Conservation (phyloP, 2,329 filamentous ascomycete species). For the Verticillium albo-atrum region DNA sequence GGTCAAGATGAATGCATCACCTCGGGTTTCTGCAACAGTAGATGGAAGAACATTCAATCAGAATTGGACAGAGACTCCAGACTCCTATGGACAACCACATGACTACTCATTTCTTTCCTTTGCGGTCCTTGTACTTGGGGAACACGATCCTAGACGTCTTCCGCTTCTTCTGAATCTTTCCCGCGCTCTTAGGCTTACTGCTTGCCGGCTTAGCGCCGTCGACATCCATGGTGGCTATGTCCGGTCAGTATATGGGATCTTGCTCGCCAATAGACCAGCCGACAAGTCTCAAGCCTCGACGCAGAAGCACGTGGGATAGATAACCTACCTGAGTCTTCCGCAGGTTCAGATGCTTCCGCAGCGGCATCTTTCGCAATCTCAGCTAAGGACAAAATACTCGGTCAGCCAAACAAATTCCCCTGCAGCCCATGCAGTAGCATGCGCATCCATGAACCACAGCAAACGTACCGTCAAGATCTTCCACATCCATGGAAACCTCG, state of each 20-base stretch:
- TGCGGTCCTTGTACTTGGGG: slow-evolving; percentile 50
- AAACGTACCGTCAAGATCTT: neutral
- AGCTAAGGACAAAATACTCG: neutral
- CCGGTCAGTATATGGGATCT: slow-evolving; percentile 17
- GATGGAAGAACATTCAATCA: neutral
- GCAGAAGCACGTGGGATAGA: neutral
- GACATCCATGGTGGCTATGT: slow-evolving; percentile 51
- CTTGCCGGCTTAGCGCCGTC: slow-evolving; percentile 36
- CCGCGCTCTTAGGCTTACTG: slow-evolving; percentile 14
- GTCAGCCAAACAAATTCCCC: neutral
- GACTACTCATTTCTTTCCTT: slow-evolving; percentile 29
- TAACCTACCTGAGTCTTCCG: neutral
- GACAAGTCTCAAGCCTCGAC: no score
- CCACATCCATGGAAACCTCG: slow-evolving; percentile 42
- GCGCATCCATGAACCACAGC: neutral
- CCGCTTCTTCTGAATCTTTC: slow-evolving; percentile 49
- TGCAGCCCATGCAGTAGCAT: neutral
- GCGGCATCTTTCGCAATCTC: neutral
- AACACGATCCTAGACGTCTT: slow-evolving; percentile 58
- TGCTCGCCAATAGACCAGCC: no score
- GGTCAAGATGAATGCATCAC: neutral
- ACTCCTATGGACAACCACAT: neutral
- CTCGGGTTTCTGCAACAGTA: neutral
- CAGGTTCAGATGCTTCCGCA: neutral
- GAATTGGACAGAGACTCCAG: neutral